Conservation (phyloP, 2,329 filamentous ascomycete genomes). For the Penicillium decumbens region DNA sequence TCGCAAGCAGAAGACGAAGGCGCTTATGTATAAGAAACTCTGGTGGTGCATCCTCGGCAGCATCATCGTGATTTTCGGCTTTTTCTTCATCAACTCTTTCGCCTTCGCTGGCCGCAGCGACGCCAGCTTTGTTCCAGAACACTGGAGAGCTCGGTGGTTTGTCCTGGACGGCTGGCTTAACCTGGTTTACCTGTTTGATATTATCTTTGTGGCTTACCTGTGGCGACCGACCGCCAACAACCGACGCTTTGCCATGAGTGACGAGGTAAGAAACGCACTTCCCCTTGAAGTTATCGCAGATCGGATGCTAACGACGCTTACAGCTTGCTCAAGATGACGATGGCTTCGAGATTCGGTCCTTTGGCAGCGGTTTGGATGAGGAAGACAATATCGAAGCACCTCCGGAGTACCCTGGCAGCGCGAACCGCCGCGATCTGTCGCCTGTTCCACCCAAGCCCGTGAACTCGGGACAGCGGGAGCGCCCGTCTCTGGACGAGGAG, state of each 20-base stretch:
- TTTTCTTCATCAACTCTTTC: constrained; percentile 98
- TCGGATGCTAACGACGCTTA: constrained; percentile 27
- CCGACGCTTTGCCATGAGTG: constrained; percentile 95
- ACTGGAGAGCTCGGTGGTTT: constrained; percentile 98
- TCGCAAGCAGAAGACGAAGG: constrained; percentile 89
- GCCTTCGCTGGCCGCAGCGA: constrained; percentile 81
- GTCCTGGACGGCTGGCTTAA: constrained; percentile 96
- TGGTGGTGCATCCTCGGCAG: constrained; percentile 96
- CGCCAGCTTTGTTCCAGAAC: constrained; percentile 86
- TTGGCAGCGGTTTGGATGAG: constrained; percentile 69
- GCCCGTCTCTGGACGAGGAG: constrained; percentile 73
- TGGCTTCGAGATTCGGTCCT: constrained; percentile 92
- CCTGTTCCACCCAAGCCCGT: constrained; percentile 49
- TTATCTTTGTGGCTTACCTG: constrained; percentile 87
- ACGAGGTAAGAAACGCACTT: constrained; percentile 60
- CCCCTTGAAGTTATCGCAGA: too few species aligned
- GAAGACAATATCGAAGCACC: constrained; percentile 48
- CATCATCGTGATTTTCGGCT: constrained; percentile 92
- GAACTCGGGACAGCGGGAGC: constrained; percentile 48
- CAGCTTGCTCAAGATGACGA: constrained; percentile 95
- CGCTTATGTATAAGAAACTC: constrained; percentile 93
- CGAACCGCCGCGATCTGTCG: constrained; percentile 35
- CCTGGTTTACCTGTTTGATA: constrained; percentile 89
- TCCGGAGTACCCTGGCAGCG: constrained; percentile 33
- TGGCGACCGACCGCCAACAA: constrained; percentile 98